Evolutionary conservation across 1,139 yeast species (phyloP).

Genomic region (Ogataea hybrid): DNA sequence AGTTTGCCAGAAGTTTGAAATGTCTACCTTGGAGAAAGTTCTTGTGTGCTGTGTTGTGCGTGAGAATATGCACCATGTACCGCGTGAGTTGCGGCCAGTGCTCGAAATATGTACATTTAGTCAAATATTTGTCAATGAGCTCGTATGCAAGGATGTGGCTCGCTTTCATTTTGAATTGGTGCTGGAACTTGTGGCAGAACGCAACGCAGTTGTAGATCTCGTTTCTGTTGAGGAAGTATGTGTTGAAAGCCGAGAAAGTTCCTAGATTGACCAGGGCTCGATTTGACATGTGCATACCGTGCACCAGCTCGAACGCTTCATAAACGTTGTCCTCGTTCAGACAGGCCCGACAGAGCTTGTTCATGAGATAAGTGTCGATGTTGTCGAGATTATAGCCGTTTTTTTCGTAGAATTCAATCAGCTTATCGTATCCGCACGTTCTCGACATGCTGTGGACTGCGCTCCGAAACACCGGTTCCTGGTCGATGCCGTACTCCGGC

Average conservation of each 20-base stretch:
- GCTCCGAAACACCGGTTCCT: slow-evolving; percentile 22
- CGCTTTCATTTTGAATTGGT: slow-evolving; percentile 12
- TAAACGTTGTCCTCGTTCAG: slow-evolving; percentile 13
- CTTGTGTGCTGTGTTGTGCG: slow-evolving; percentile 5
- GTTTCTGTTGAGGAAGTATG: slow-evolving; percentile 19
- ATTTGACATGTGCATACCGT: background rate
- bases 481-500: slow-evolving; percentile 20
- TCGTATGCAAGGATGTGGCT: slow-evolving; percentile 17
- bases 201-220: slow-evolving; percentile 27
- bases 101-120: slow-evolving; percentile 22
- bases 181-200: slow-evolving; percentile 20
- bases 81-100: slow-evolving; percentile 24
- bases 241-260: slow-evolving; percentile 19
- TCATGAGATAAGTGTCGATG: slow-evolving; percentile 16
- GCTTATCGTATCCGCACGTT: slow-evolving; percentile 14
- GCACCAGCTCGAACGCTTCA: slow-evolving; percentile 21
- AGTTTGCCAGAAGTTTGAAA: slow-evolving; percentile 21
- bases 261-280: slow-evolving; percentile 10
- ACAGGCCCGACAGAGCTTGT: slow-evolving; percentile 20
- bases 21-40: slow-evolving; percentile 11
- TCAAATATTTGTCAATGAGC: slow-evolving; percentile 18
- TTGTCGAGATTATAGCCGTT: slow-evolving; percentile 12
- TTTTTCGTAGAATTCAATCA: slow-evolving; percentile 14
- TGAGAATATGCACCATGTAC: slow-evolving; percentile 14
- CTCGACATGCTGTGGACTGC: slow-evolving; percentile 16